A percentile compares a stretch with the other conserved stretches of the same genome.
These are phyloP conservation scores for Hygrophoropsis aurantiaca DNA, from an alignment of 768 basidiomycete species.

Conservation along the genomic window DNA sequence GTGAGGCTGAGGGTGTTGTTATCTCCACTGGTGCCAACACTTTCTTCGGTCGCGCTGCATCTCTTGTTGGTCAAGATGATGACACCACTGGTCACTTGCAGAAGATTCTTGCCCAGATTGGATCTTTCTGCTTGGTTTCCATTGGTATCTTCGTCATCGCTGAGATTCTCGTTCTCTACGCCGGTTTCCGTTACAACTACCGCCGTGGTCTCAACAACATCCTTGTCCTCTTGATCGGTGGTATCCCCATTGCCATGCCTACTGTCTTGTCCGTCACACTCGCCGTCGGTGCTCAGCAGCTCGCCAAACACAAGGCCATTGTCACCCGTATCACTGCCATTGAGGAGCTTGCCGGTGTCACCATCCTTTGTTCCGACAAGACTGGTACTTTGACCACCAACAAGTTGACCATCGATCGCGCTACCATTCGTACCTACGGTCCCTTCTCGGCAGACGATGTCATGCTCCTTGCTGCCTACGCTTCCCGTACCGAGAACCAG, in stretches of 20 bases:
- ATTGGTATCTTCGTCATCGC: slow-evolving; percentile 96
- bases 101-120: slow-evolving; percentile 97
- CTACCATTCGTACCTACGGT: slow-evolving; percentile 89
- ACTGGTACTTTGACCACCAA: slow-evolving; percentile 99
- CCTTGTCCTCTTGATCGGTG: slow-evolving; percentile 97
- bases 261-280: slow-evolving; percentile 97
- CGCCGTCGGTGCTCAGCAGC: slow-evolving; percentile 97
- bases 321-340: slow-evolving; percentile 99
- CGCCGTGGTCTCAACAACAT: slow-evolving; percentile 96
- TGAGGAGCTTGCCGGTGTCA: slow-evolving; percentile 97
- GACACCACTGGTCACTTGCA: slow-evolving; percentile 98
- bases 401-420: slow-evolving; percentile 96
- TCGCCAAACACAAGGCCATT: slow-evolving; percentile 99
- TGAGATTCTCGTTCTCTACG: slow-evolving; percentile 92
- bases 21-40: slow-evolving; percentile 98
- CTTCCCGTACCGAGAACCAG: slow-evolving; percentile 98
- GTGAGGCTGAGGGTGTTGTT: slow-evolving; percentile 98
- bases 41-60: slow-evolving; percentile 98
- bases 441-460: slow-evolving; percentile 88
- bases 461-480: slow-evolving; percentile 91
- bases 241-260: slow-evolving; percentile 99
- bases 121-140: slow-evolving; percentile 93
- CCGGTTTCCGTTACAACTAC: slow-evolving; percentile 87
- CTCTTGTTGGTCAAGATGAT: slow-evolving; percentile 95
- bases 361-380: slow-evolving; percentile 97